Conservation (phyloP, 2,329 filamentous ascomycete species). For the Pseudocercospora pini-densiflorae region DNA sequence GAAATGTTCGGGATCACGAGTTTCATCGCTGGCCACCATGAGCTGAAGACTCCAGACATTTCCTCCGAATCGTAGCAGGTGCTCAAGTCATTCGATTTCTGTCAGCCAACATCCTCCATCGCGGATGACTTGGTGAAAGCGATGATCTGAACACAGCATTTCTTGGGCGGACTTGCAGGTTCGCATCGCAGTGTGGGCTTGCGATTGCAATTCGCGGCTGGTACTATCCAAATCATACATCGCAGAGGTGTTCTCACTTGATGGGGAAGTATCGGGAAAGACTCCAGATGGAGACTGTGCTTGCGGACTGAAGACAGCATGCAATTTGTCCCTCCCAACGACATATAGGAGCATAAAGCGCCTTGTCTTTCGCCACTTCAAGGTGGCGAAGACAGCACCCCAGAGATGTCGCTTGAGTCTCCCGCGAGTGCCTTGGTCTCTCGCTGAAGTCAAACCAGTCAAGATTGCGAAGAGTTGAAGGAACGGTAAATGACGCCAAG, state of each 20-base stretch:
- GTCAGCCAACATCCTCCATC: slow-evolving; percentile 1
- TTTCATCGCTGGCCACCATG: not conserved
- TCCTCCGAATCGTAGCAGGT: not conserved
- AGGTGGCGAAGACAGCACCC: not conserved
- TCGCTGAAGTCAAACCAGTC: not conserved
- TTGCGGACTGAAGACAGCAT: not conserved
- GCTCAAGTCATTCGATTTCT: not conserved
- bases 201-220: not conserved
- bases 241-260: not conserved
- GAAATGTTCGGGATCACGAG: not conserved
- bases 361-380: not conserved
- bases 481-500: not conserved
- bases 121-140: slow-evolving; percentile 1
- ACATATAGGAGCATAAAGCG: not conserved
- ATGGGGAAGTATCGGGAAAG: not conserved
- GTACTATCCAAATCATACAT: too few species aligned
- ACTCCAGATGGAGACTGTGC: too few species aligned
- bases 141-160: not conserved
- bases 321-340: not conserved
- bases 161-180: not conserved
- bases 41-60: too few species aligned
- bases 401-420: not conserved
- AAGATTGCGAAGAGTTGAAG: not conserved
- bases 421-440: not conserved
- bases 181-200: not conserved